These are phyloP conservation scores for Rhexocercosporidium sp. DNA, from an alignment of 2,329 filamentous ascomycete genomes.

Conservation along the genomic window DNA sequence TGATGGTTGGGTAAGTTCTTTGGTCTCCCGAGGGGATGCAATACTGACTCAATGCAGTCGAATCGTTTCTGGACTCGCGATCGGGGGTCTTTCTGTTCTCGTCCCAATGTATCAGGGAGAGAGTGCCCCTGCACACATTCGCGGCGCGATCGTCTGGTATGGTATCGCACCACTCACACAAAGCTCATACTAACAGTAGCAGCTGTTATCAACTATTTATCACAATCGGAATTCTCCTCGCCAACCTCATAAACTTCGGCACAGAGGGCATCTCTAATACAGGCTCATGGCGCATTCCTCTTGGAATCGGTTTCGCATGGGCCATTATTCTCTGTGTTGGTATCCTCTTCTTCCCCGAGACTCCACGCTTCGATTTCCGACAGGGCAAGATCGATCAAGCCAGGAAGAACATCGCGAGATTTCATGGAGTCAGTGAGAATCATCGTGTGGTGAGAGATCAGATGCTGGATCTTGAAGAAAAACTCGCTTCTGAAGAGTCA, in stretches of 20 bases:
- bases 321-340: constrained; percentile 58
- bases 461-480: constrained; percentile 55
- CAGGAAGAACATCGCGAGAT: constrained; percentile 55
- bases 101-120: constrained; percentile 73
- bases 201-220: constrained; percentile 76
- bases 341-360: constrained; percentile 60
- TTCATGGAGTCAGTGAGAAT: constrained; percentile 54
- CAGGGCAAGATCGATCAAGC: constrained; percentile 54
- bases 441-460: constrained; percentile 56
- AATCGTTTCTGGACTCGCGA: constrained; percentile 57
- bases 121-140: constrained; percentile 64
- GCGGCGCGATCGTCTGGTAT: constrained; percentile 61
- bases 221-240: constrained; percentile 69
- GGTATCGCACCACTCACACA: background rate
- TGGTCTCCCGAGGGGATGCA: background rate
- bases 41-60: background rate
- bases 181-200: background rate
- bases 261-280: constrained; percentile 44
- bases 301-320: constrained; percentile 59
- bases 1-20: constrained; percentile 67
- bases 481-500: constrained; percentile 50
- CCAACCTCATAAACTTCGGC: constrained; percentile 60
- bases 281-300: constrained; percentile 66
- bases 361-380: constrained; percentile 60
- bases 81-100: constrained; percentile 68